These are phyloP conservation scores for Saccharomycopsis sp. DNA, from an alignment of 805 yeast species.

Conservation along the genomic window DNA sequence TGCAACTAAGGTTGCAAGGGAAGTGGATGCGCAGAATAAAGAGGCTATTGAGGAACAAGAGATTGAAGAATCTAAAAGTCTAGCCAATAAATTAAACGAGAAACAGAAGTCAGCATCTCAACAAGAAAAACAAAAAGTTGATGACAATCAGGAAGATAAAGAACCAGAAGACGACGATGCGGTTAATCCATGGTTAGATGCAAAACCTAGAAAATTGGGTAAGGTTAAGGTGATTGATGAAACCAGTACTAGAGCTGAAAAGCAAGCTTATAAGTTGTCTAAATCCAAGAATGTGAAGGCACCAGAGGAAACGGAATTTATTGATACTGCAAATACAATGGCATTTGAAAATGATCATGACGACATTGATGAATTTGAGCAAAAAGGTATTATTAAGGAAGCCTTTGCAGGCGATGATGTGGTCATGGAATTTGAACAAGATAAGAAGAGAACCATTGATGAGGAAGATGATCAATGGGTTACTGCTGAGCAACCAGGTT, in stretches of 20 bases:
- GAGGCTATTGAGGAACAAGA: slow-evolving; percentile 38
- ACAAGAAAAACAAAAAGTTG: slow-evolving; percentile 13
- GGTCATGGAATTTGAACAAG: slow-evolving; percentile 65
- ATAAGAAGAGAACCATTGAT: slow-evolving; percentile 55
- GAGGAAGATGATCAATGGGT: slow-evolving; percentile 86
- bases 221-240: slow-evolving; percentile 43
- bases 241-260: slow-evolving; percentile 43
- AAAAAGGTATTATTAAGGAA: slow-evolving; percentile 73
- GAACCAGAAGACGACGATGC: slow-evolving; percentile 24
- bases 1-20: slow-evolving; percentile 29
- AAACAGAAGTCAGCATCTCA: slow-evolving; percentile 18
- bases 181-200: slow-evolving; percentile 47
- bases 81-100: slow-evolving; percentile 35
- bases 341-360: slow-evolving; percentile 30
- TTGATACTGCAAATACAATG: slow-evolving; percentile 25
- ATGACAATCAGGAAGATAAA: slow-evolving; percentile 1
- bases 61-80: slow-evolving; percentile 42
- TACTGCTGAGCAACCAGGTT: slow-evolving; percentile 86
- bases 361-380: slow-evolving; percentile 49
- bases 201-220: slow-evolving; percentile 32
- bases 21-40: slow-evolving; percentile 32
- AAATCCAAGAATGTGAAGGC: slow-evolving; percentile 28
- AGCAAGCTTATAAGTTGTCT: slow-evolving; percentile 39
- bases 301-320: slow-evolving; percentile 18
- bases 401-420: slow-evolving; percentile 99